Base-by-base conservation (phyloP, 2,329 filamentous ascomycete species). In the Cordyceps farinosa region DNA sequence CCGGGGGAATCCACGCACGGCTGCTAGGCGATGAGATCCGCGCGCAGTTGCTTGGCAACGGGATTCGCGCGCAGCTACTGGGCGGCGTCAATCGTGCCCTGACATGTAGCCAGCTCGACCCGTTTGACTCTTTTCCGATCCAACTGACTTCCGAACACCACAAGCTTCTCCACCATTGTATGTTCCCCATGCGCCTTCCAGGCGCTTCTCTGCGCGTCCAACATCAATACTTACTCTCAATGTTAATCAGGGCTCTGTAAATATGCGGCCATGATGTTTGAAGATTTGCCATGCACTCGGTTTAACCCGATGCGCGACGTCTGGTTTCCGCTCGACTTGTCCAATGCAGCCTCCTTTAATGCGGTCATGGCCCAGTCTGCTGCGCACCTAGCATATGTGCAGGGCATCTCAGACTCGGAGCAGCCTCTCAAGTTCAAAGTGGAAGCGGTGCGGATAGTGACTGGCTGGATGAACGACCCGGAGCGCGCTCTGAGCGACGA, bases 251-350 rank as follows among this genome's bases (percentile, higher is more conserved):
- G 50, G 50, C 34, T 52, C 15, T 38, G 50, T 32, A 52, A 52
- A 38, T 52, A 52, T 40, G 70, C 73, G 5, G 65, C 69, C 13
- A 73, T 74, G 70, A 74, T 75, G 68, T 76, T 74, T 52, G 71
- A 72, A 38, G 61, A 69, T 2, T 32, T 71, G 2, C 55, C 67
- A 27, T 68, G 67, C 22, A 65, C 66, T 15, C 66, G 59, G 6
- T 77, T 78, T 56, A 75, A 76, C 61, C 71, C 76, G 0, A 77
- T 78, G 75, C 72, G 71, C 15, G 75, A 78, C 53, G 74, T 78
- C 32, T 78, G 75, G 75, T 68, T 76, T 29, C 75, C 76, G 0
- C 64, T 78, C 1, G 76, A 78, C 54, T 65, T 78, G n/a, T 77
- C 76, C 6, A 77, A 78, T 62, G 70, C 74, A 3, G 74, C 76